Evolutionary conservation across 140 eudicot species (phyloP).

Genomic region (Eryngium alpinum): DNA sequence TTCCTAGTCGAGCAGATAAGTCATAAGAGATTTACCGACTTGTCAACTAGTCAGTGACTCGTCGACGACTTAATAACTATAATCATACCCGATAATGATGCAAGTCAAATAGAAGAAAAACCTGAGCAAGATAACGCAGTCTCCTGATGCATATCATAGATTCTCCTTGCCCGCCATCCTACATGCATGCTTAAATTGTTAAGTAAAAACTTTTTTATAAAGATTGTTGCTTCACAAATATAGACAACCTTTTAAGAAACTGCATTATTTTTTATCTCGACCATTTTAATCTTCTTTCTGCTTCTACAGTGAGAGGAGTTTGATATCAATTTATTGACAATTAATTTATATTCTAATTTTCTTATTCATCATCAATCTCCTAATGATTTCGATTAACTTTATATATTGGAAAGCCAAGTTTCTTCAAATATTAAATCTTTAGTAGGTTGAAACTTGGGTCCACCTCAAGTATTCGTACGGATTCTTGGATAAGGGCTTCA

Average conservation of each 20-base stretch:
- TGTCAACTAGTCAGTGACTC: too few relatives aligned
- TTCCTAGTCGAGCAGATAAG: too few relatives aligned
- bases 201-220: not conserved
- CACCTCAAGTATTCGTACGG: conserved; percentile 81
- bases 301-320: not conserved
- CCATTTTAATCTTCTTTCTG: not conserved
- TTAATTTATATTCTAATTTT: not conserved
- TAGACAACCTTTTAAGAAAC: not conserved
- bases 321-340: not conserved
- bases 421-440: not conserved
- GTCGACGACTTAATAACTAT: too few relatives aligned
- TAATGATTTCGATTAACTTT: not conserved
- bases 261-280: not conserved
- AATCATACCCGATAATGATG: not conserved
- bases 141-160: conserved; percentile 64
- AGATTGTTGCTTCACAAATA: not conserved
- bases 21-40: too few relatives aligned
- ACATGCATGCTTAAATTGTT: conserved; percentile 7
- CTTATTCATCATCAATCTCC: not conserved
- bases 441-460: not conserved
- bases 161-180: conserved; percentile 89
- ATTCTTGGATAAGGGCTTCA: conserved; percentile 58
- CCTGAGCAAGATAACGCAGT: conserved; percentile 82
- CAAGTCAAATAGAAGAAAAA: conserved; percentile 25
- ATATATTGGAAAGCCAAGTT: not conserved